phyloP scores from a whole-genome alignment of 78 protist species.

The Trichosphaerium sp. region DNA sequence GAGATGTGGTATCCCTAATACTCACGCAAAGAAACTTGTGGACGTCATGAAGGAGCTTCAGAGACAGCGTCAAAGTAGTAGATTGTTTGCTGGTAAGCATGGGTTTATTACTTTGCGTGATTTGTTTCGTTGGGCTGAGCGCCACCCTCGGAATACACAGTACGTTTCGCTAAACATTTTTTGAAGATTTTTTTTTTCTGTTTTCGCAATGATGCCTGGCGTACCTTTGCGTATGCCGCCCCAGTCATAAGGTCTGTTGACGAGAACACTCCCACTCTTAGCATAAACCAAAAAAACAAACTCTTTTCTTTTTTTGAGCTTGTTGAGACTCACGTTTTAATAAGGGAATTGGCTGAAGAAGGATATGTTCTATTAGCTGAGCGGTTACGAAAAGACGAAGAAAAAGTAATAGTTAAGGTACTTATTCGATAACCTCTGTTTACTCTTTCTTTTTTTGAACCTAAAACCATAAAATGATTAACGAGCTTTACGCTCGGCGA shows the following conservation, averaged over 20 bases:
- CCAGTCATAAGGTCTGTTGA: not conserved
- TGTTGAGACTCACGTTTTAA: not conserved
- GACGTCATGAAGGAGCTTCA: conserved; percentile 73
- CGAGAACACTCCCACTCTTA: not conserved
- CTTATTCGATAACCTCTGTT: no score
- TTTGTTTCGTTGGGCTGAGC: conserved; percentile 95
- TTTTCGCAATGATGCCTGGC: no score
- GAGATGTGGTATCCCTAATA: conserved; percentile 80
- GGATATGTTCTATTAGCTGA: conserved; percentile 93
- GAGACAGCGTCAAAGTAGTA: conserved; percentile 14
- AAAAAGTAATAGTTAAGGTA: conserved; percentile 13
- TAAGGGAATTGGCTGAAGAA: conserved; percentile 71
- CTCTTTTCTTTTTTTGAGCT: no score
- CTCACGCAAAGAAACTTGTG: conserved; percentile 55
- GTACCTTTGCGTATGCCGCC: not conserved
- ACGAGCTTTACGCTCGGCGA: no score
- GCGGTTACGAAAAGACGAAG: conserved; percentile 76
- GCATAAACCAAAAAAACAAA: no score
- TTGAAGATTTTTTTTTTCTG: no score
- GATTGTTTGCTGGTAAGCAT: conserved; percentile 83
- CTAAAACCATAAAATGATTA: no score
- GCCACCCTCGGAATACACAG: conserved; percentile 35
- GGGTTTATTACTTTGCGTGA: conserved; percentile 98
- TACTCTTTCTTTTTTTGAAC: no score
- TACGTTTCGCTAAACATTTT: no score